Evolutionary conservation across 2,329 filamentous ascomycete genomes (phyloP), one percentile per base, ranked within the genome.

Genomic region (Cytospora piceae): DNA sequence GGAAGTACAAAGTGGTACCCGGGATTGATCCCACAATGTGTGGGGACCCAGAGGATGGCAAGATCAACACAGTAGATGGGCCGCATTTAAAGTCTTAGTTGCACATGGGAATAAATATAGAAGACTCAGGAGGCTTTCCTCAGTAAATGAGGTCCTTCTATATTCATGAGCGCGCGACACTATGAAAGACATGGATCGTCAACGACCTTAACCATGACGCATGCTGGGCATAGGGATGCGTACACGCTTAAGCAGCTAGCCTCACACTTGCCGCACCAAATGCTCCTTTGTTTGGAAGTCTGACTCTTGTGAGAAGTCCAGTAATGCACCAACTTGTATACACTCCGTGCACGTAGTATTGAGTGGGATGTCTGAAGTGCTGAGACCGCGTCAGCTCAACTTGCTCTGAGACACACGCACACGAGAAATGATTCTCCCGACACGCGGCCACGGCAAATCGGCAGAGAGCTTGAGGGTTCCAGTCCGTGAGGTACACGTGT

Each of bases 331-430:
- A 20, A 34, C 32, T 8, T 34, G 32, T n/a, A 34, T 34, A 11
- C 37, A 39, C 17, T 39, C 20, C 5, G 39, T 42, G 39, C 39
- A 42, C 39, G 15, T 31, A n/a, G 2, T 15, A 42, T 42, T 42
- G 39, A 55, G 39, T 46, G 61, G 61, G 34, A 46, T 54, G 62
- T 53, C 34, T 54, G 32, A 53, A 61, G 59, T 53, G 52, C 42
- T 31, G 34, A 58, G 62, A 55, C 62, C 62, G 62, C 62, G 55
- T 64, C 62, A 64, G 54, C 62, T 64, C 42, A 17, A 39, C 17
- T 57, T 17, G 27, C 22, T 31, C 37, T 56, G 54, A 54, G 34
- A 46, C 29, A 46, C 12, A 34, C 31, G 32, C 52, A 17, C 8
- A 39, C 15, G 4, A 39, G 8, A 5, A 17, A 39, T 34, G 32